phyloP scores from a whole-genome alignment of 768 basidiomycete species.

The Neoboletus subvelutipes region DNA sequence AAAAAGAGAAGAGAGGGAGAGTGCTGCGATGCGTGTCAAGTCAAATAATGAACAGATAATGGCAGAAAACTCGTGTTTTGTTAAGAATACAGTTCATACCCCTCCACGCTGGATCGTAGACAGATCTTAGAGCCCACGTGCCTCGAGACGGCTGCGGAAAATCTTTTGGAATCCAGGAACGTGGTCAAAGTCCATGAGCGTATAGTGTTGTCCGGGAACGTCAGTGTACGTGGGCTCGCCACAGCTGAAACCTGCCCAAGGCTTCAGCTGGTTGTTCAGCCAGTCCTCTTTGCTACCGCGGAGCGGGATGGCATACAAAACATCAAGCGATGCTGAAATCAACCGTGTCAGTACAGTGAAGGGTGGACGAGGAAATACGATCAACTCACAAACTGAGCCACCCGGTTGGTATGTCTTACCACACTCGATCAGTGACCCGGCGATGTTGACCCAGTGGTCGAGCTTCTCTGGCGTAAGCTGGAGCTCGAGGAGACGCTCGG shows the following conservation, averaged over 20 bases:
- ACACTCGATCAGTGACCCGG: conserved; percentile 32
- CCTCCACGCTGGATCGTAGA: neutral
- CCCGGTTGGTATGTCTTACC: conserved; percentile 29
- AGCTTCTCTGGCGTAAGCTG: conserved; percentile 27
- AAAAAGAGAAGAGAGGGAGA: too few species aligned
- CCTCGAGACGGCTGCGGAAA: conserved; percentile 26
- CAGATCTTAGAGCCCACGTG: conserved; percentile 21
- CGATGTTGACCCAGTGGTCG: conserved; percentile 32
- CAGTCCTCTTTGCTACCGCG: conserved; percentile 30
- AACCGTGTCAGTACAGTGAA: neutral
- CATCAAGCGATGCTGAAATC: conserved; percentile 17
- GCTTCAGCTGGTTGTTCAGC: conserved; percentile 30
- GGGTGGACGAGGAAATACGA: neutral
- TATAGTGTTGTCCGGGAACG: conserved; percentile 32
- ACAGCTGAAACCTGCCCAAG: conserved; percentile 26
- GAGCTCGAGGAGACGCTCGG: conserved; percentile 28
- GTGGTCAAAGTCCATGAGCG: conserved; percentile 33
- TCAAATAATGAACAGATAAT: neutral
- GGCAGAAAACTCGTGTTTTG: neutral
- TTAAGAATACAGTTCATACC: neutral
- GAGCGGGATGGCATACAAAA: conserved; percentile 32
- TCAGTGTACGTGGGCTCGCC: conserved; percentile 24
- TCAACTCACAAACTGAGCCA: conserved; percentile 28
- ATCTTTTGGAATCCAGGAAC: conserved; percentile 32
- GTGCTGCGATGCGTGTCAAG: neutral